phyloP scores from a whole-genome alignment of 176 grass and related monocot genomes.

The Saccharum spontaneum region DNA sequence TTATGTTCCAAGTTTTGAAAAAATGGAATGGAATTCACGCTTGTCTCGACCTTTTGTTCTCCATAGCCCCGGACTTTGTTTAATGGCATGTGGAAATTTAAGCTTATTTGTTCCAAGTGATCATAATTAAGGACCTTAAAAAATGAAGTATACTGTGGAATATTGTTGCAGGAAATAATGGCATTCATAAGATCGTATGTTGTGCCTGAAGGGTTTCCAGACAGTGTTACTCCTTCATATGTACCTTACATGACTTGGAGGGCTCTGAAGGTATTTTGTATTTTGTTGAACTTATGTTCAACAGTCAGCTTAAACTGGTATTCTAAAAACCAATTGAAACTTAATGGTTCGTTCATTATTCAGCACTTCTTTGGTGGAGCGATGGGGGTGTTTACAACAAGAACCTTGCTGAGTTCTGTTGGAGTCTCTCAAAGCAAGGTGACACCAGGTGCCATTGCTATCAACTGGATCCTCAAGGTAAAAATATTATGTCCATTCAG shows the following conservation, averaged over 20 bases:
- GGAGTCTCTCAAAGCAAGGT: slow-evolving; percentile 93
- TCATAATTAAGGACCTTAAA: background rate
- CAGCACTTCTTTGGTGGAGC: slow-evolving; percentile 99
- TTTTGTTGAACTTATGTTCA: slow-evolving; percentile 3
- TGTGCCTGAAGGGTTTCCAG: slow-evolving; percentile 98
- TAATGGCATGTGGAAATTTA: background rate
- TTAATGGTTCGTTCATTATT: slow-evolving; percentile 1
- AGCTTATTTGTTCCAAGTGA: background rate
- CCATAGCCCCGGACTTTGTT: background rate
- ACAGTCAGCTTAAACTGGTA: background rate
- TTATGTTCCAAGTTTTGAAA: background rate
- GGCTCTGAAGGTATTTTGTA: slow-evolving; percentile 94
- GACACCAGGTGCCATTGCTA: slow-evolving; percentile 89
- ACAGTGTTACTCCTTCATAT: slow-evolving; percentile 93
- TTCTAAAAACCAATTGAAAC: background rate
- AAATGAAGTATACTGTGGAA: slow-evolving; percentile 12
- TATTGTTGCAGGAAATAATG: slow-evolving; percentile 80
- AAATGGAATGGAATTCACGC: background rate
- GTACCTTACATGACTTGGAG: slow-evolving; percentile 98
- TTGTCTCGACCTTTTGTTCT: background rate
- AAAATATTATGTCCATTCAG: slow-evolving; percentile 21
- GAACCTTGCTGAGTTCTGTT: slow-evolving; percentile 86
- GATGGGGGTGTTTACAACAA: slow-evolving; percentile 97
- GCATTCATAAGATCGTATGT: slow-evolving; percentile 96
- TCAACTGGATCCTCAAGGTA: slow-evolving; percentile 99